Evolutionary conservation across 768 basidiomycete genomes (phyloP), one percentile per base, ranked within the genome.

Genomic region (Cystobasidium onofrii): DNA sequence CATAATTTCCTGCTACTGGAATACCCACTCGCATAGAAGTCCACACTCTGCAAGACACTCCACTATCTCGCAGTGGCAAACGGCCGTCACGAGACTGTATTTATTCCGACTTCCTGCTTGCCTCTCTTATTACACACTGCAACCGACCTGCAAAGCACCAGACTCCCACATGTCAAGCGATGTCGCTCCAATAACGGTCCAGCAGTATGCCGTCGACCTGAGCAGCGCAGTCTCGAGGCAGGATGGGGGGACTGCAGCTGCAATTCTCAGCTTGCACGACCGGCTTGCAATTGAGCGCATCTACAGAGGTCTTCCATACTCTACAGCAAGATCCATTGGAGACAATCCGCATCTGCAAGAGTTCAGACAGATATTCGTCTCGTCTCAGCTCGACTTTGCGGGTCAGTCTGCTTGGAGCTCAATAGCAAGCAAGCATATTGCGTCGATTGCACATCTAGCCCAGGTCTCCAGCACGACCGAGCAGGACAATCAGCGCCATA

Each of bases 341-440:
- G 57, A 60, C 33, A 60, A 13, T 60, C 57, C 57, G 31, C 33
- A 60, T 29, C 25, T 60, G 3, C 33, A 27, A 29, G 57, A 60
- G 33, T 60, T 60, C 27, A 60, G 33, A 20, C 57, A 60, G 13
- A 34, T 34, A 9, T 60, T 60, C 27, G 13, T 13, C 3, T 29
- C 25, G 29, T 29, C 57, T 20, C 57, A 60, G 57, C 12, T 34
- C 4, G 57, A 60, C 33, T 15, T 4, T 17, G 33, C 29, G 4
- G 33, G 29, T 6, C 57, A 60, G 31, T 29, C 57, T 12, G 57
- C 61, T 44, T 29, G 63, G 63, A 50, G 63, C 62, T 7, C 60
- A 33, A 23, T 61, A 29, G 72, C 72, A 36, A 55, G 72, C 61
- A 41, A 63, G 34, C 63, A 73, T 31, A 73, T 34, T 15, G 44